Evolutionary conservation across 371 early-diverging fungal genomes (phyloP), one percentile per base, ranked within the genome.

Genomic region (Scutellospora calospora): DNA sequence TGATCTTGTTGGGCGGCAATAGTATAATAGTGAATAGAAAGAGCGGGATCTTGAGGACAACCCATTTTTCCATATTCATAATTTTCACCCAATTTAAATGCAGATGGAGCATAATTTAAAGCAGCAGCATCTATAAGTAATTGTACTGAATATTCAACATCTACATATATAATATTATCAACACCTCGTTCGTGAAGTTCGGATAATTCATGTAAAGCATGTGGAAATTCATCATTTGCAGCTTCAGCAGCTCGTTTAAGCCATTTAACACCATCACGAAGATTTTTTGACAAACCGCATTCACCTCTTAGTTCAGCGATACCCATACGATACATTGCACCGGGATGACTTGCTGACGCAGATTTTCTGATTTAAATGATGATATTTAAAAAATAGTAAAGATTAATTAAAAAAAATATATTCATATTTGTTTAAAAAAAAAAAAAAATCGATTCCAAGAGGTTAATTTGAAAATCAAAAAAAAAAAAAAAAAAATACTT

Each of bases 1-100:
- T 98, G 95, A n/a, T 95, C 94, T 82, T 95, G 93, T 80, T 95
- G 93, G 16, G 98, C 97, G 0, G 97, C 95, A 81, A 93, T 87
- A 2, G 91, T 90, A 72, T 94, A 94, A 80, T 90, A 94, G 75
- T 91, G 92, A 76, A 94, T 91, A 11, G 92, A 91, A 41, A 90
- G 84, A 22, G 90, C 91, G 14, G 94, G 89, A 68, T 94, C 93
- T 80, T 90, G 91, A 35, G 82, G 82, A 68, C 91, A 90, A 29
- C 93, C 91, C 55, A 93, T 85, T 74, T 91, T 89, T 14, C 94
- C 95, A 81, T 94, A 92, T 82, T 96, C 95, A 83, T 92, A 95
- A 73, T 92, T 93, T 81, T 92, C 92, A 25, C 94, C 96, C 9
- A 97, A 84, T 80, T 92, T 88, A 86, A 92, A 93, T 54, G 93